These are phyloP conservation scores for Phytophthora melonis DNA, from an alignment of 352 stramenopile species.

Conservation along the genomic window DNA sequence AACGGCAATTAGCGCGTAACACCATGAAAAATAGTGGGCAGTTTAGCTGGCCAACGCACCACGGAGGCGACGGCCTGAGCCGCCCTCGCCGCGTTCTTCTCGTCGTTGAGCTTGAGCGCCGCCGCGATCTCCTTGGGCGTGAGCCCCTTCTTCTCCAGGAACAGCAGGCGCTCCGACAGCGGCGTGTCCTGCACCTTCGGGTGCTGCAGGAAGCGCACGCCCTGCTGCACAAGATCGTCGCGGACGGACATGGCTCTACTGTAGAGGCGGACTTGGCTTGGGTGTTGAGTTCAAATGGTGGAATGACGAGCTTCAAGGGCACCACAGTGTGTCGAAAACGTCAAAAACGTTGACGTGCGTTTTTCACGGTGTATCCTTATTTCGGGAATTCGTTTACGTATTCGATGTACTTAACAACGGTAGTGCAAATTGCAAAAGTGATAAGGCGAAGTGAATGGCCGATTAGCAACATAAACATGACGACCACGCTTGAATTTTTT, in stretches of 20 bases:
- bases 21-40: neutral
- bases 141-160: constrained; percentile 83
- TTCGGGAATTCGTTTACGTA: too few species aligned
- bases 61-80: constrained; percentile 70
- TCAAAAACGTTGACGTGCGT: too few species aligned
- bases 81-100: constrained; percentile 59
- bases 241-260: constrained; percentile 44
- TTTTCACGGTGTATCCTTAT: too few species aligned
- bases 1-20: constrained; percentile 17
- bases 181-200: constrained; percentile 80
- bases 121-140: constrained; percentile 72
- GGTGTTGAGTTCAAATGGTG: too few species aligned
- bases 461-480: too few species aligned
- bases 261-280: too few species aligned
- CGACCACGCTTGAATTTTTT: too few species aligned
- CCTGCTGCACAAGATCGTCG: constrained; percentile 72
- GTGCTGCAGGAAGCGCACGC: constrained; percentile 83
- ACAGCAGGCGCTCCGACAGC: constrained; percentile 73
- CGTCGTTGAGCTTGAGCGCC: constrained; percentile 74
- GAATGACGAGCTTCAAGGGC: too few species aligned
- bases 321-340: too few species aligned
- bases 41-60: constrained; percentile 28
- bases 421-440: too few species aligned
- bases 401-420: too few species aligned
- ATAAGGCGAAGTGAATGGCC: too few species aligned